Base-by-base conservation (phyloP, 441 rosid genomes). In the Melastoma candidum region DNA sequence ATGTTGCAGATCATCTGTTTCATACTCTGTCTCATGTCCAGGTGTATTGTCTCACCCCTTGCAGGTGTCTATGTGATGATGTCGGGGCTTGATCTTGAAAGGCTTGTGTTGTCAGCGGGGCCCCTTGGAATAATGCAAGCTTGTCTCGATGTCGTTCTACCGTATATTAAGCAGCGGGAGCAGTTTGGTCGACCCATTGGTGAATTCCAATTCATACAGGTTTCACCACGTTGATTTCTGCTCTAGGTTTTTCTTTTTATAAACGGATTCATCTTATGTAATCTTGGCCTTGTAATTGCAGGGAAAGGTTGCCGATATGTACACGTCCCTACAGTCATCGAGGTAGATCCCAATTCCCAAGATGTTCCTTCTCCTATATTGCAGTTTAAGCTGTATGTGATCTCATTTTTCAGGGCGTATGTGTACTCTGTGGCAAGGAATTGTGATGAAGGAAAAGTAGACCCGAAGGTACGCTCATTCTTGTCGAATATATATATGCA, bases 251-350 rank as follows among this genome's bases (percentile, higher is more conserved):
- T 29, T 29, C 22, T 52, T 39, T 43, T 25, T 13, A 12, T 54
- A 13, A 48, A 43, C 1, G 12, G 12, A 39, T 26, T 36, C 52
- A 41, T 53, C 22, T 27, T 48, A 25, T 44, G 41, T 12, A 60
- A 63, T 57, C 51, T 36, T 58, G 48, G 49, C 57, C 22, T 11
- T 72, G 68, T 41, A 29, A 64, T 72, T 61, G 27, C 83, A 93
- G 98, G 98, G 97, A 39, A 88, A 93, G 79, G 58, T 84, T 71
- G 98, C 97, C 11, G 98, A 88, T 74, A 88, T 88, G 79, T 93
- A 88, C 68, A 88, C 95, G 54, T 73, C 95, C 49, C 63, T 88
- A 61, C 97, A 93, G 63, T 93, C 97, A 64, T 88, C 97, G 55
- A 84, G 98, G 97, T 92, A 64, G 12, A 11, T 22, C 52, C 52